Evolutionary conservation across 2,329 filamentous ascomycete genomes (phyloP).

Genomic region (Rutstroemia sydowiana): DNA sequence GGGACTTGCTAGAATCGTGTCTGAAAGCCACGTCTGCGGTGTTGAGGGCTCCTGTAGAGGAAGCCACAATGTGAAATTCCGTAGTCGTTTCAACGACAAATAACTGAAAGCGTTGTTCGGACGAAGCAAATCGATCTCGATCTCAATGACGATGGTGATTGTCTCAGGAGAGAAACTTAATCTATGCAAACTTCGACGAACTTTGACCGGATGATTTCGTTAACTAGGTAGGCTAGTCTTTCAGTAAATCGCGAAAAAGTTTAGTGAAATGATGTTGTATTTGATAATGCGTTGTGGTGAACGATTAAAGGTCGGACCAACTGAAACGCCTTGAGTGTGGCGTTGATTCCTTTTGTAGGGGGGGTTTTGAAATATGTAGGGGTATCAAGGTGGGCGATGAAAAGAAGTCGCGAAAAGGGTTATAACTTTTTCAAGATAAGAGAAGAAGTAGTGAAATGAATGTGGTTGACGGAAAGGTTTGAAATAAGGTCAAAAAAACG

Average conservation of each 20-base stretch:
- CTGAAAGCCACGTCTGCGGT: conserved; percentile 40
- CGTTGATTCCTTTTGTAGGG: conserved; percentile 3
- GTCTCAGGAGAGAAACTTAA: too few relatives aligned
- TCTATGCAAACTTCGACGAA: too few relatives aligned
- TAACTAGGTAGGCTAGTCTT: too few relatives aligned
- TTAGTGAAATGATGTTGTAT: background rate
- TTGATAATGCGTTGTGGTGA: background rate
- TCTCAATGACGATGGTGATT: too few relatives aligned
- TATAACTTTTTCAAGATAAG: background rate
- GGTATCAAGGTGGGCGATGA: background rate
- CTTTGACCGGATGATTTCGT: too few relatives aligned
- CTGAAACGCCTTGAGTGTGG: conserved; percentile 10
- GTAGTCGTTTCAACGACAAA: background rate
- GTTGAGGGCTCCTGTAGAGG: conserved; percentile 25
- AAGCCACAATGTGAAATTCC: conserved; percentile 16
- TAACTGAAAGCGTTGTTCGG: background rate
- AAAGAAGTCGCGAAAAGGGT: background rate
- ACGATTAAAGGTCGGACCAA: background rate
- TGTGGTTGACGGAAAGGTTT: background rate
- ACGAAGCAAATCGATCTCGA: too few relatives aligned
- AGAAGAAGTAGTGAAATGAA: background rate
- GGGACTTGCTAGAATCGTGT: conserved; percentile 39
- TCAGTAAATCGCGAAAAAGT: background rate
- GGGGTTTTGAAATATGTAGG: conserved; percentile 7
- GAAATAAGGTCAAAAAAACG: background rate